Conservation (phyloP, 768 basidiomycete genomes). For the Ephemerocybe angulata region DNA sequence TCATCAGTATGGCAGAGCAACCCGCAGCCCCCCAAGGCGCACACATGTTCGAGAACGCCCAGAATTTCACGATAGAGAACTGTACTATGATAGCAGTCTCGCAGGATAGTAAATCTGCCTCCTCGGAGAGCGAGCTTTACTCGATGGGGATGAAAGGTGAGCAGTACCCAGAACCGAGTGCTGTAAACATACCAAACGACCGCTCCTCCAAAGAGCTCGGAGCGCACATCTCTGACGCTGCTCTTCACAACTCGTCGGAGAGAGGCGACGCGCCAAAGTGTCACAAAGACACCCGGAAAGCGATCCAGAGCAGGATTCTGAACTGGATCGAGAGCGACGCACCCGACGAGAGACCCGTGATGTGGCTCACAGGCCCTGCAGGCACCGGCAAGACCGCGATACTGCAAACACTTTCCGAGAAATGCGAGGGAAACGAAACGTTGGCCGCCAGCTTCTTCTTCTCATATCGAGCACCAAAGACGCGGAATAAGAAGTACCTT, state of each 20-base stretch:
- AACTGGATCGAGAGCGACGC: neutral
- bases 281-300: neutral
- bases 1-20: too few species aligned
- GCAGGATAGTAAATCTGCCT: too few species aligned
- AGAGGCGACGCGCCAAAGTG: neutral
- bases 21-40: too few species aligned
- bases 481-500: neutral
- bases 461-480: neutral
- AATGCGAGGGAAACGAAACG: neutral
- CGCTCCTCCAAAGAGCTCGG: neutral
- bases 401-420: conserved; percentile 3
- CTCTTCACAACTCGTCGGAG: too few species aligned
- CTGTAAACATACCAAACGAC: neutral
- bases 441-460: conserved; percentile 12
- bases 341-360: neutral
- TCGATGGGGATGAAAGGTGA: neutral
- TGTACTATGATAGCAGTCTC: too few species aligned
- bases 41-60: too few species aligned
- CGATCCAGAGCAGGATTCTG: neutral
- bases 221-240: neutral
- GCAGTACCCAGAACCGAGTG: neutral
- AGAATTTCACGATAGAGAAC: too few species aligned
- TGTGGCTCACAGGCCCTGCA: conserved; percentile 8
- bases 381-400: conserved; percentile 9
- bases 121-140: too few species aligned